A percentile compares a stretch with the other conserved stretches of the same genome.
Evolutionary conservation across 2,329 filamentous ascomycete genomes (phyloP).

Genomic region (Colletotrichum phormii): DNA sequence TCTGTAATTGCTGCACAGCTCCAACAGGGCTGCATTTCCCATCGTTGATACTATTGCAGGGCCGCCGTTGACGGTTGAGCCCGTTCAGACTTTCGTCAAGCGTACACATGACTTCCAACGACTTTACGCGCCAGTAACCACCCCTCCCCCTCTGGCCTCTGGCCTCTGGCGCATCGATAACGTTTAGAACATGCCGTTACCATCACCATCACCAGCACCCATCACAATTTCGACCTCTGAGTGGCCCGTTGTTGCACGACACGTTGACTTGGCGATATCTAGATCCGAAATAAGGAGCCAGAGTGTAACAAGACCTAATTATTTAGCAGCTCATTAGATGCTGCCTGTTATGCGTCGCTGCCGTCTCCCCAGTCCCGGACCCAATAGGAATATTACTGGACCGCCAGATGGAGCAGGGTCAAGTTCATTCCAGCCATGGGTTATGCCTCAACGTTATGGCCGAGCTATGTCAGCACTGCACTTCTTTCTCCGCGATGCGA

Average conservation of each 20-base stretch:
- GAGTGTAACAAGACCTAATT: background rate
- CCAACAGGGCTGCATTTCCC: constrained; percentile 27
- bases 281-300: background rate
- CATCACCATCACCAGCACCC: background rate
- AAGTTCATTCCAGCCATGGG: background rate
- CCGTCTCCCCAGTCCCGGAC: too few relatives aligned
- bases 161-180: background rate
- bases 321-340: background rate
- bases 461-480: background rate
- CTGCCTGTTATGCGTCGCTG: background rate
- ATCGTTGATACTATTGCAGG: background rate
- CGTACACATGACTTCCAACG: background rate
- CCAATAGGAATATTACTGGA: background rate
- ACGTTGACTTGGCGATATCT: background rate
- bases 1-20: background rate
- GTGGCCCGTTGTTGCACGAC: background rate
- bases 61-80: background rate
- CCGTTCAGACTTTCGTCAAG: background rate
- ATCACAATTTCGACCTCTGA: background rate
- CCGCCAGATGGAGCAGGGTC: background rate
- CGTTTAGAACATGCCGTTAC: background rate
- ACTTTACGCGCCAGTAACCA: background rate
- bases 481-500: background rate
- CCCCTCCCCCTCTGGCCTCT: background rate
- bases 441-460: background rate